Conservation (phyloP, 306 rosid species). For the Malus asiatica region DNA sequence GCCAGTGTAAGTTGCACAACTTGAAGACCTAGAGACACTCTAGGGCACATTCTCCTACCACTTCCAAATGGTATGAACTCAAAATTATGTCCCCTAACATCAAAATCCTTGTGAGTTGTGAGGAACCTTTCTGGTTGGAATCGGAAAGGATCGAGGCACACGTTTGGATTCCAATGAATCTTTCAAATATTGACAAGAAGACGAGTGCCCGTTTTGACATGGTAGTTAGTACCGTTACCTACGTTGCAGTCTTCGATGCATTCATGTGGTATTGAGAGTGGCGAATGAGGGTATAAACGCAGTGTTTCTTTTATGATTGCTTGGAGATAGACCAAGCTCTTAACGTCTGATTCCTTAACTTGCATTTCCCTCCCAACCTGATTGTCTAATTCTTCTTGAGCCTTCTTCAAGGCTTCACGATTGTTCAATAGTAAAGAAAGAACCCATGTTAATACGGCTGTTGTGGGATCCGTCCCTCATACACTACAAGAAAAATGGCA, state of each 20-base stretch:
- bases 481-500: too few relatives aligned
- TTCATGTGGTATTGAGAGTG: not conserved
- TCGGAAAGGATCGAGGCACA: not conserved
- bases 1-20: not conserved
- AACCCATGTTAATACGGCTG: not conserved
- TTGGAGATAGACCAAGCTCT: not conserved
- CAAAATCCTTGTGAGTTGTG: not conserved
- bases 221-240: not conserved
- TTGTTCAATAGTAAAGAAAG: not conserved
- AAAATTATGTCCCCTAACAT: not conserved
- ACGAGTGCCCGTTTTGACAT: not conserved
- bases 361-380: not conserved
- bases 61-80: slow-evolving; percentile 5
- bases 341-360: not conserved
- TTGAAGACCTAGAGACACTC: not conserved
- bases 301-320: slow-evolving; percentile 2
- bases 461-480: not conserved
- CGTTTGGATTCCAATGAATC: not conserved
- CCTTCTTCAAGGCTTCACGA: not conserved
- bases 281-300: slow-evolving; percentile 2
- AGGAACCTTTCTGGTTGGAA: not conserved
- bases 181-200: not conserved
- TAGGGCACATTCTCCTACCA: not conserved
- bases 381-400: not conserved
- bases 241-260: slow-evolving; percentile 1